Evolutionary conservation across 2,329 filamentous ascomycete genomes (phyloP).

Genomic region (Verticillium dahliae): DNA sequence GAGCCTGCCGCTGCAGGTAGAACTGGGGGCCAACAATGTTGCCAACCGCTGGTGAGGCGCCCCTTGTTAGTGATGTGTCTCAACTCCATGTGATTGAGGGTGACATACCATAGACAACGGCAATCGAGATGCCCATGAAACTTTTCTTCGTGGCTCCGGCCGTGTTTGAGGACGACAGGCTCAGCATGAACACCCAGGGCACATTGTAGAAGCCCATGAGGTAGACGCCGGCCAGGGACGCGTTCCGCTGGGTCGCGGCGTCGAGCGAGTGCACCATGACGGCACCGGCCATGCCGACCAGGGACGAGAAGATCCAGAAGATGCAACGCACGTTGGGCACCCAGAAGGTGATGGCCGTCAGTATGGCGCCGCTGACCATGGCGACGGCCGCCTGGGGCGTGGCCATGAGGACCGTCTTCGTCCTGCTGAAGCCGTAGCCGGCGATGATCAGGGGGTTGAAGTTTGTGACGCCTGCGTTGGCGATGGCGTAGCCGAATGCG

Average conservation of each 20-base stretch:
- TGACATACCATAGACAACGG: constrained; percentile 16
- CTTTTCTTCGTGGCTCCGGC: constrained; percentile 63
- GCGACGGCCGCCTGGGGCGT: constrained; percentile 24
- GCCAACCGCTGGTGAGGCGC: constrained; percentile 47
- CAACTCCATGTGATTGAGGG: neutral
- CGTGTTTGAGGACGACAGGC: constrained; percentile 47
- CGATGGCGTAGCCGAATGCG: constrained; percentile 59
- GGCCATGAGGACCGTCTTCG: constrained; percentile 21
- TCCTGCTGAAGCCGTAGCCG: constrained; percentile 31
- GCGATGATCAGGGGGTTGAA: constrained; percentile 55
- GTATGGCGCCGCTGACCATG: constrained; percentile 16
- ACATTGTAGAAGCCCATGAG: constrained; percentile 26
- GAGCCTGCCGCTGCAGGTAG: constrained; percentile 49
- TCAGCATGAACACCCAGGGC: constrained; percentile 38
- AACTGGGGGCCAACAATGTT: constrained; percentile 63
- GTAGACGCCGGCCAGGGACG: constrained; percentile 21
- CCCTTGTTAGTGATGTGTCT: constrained; percentile 22
- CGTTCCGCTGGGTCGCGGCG: constrained; percentile 10
- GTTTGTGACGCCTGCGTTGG: constrained; percentile 63
- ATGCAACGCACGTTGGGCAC: constrained; percentile 21
- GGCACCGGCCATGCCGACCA: constrained; percentile 16
- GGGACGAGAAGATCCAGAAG: constrained; percentile 19
- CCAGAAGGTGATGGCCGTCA: constrained; percentile 18
- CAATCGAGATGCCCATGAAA: constrained; percentile 31
- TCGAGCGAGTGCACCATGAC: constrained; percentile 19